Percentiles rank a stretch among this genome's conserved stretches.
phyloP scores from a whole-genome alignment of 371 early-diverging fungal species.

The Coemansia sp. region DNA sequence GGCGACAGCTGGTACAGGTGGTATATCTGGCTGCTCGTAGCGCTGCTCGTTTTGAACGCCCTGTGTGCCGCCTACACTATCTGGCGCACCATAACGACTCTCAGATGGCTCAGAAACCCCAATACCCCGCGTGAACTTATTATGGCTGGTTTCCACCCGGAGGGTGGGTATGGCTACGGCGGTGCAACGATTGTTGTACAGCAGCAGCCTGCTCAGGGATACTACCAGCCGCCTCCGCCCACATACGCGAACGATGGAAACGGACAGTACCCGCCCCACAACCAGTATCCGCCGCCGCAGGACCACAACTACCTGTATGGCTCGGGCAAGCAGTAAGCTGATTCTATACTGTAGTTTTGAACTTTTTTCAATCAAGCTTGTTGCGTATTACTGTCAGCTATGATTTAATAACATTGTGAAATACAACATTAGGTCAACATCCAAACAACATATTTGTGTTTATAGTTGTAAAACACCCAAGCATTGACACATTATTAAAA shows the following conservation, averaged over 20 bases:
- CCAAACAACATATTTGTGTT: not conserved
- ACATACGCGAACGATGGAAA: constrained; percentile 17
- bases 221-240: constrained; percentile 37
- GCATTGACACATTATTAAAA: not conserved
- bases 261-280: not conserved
- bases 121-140: constrained; percentile 32
- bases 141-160: constrained; percentile 21
- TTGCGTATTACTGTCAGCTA: too few relatives aligned
- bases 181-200: constrained; percentile 26
- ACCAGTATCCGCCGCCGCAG: not conserved
- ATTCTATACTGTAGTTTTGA: not conserved
- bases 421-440: not conserved
- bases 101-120: constrained; percentile 38
- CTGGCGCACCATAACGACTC: constrained; percentile 20
- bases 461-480: not conserved
- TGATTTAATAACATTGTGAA: not conserved
- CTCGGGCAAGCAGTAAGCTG: not conserved
- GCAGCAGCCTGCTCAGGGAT: constrained; percentile 8
- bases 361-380: not conserved
- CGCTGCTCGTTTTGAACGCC: constrained; percentile 36
- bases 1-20: constrained; percentile 35
- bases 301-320: not conserved
- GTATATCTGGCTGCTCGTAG: constrained; percentile 48
- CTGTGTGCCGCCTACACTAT: constrained; percentile 28
- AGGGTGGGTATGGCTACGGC: constrained; percentile 8